Evolutionary conservation across 768 basidiomycete species (phyloP).

Genomic region (Trametes cubensis): DNA sequence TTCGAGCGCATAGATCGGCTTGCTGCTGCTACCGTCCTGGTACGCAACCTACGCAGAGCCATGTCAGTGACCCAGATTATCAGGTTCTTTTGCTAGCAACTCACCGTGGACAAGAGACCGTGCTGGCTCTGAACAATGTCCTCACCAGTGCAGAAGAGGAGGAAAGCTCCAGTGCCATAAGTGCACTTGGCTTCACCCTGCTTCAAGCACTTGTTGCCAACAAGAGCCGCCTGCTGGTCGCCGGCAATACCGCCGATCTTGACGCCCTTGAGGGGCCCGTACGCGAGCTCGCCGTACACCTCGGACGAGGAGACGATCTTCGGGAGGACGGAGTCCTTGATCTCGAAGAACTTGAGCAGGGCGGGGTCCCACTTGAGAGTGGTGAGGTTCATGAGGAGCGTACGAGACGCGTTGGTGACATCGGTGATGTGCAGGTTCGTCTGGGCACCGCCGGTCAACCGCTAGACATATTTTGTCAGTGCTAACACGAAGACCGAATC

Average conservation of each 20-base stretch:
- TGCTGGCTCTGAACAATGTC: conserved; percentile 85
- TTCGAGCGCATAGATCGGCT: conserved; percentile 91
- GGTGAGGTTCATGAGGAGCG: conserved; percentile 83
- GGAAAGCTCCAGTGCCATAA: conserved; percentile 96
- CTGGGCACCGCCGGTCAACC: conserved; percentile 77
- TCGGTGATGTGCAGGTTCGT: conserved; percentile 83
- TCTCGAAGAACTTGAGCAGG: conserved; percentile 84
- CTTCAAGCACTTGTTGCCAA: conserved; percentile 94
- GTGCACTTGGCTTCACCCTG: conserved; percentile 97
- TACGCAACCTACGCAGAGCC: conserved; percentile 69
- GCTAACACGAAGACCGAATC: neutral
- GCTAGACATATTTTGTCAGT: conserved; percentile 44
- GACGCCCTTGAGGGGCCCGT: conserved; percentile 69
- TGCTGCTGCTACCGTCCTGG: conserved; percentile 75
- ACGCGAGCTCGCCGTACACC: conserved; percentile 79
- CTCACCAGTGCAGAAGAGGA: conserved; percentile 90
- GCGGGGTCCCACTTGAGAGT: conserved; percentile 83
- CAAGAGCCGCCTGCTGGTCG: conserved; percentile 97
- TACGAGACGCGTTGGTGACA: conserved; percentile 95
- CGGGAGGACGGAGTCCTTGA: conserved; percentile 79
- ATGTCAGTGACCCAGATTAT: neutral
- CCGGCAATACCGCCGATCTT: conserved; percentile 93
- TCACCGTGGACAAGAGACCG: conserved; percentile 86
- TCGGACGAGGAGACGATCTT: conserved; percentile 89
- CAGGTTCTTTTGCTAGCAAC: conserved; percentile 14